Evolutionary conservation across 2,329 filamentous ascomycete genomes (phyloP), one percentile per base, ranked within the genome.

Genomic region (Dactylonectria estremocensis): DNA sequence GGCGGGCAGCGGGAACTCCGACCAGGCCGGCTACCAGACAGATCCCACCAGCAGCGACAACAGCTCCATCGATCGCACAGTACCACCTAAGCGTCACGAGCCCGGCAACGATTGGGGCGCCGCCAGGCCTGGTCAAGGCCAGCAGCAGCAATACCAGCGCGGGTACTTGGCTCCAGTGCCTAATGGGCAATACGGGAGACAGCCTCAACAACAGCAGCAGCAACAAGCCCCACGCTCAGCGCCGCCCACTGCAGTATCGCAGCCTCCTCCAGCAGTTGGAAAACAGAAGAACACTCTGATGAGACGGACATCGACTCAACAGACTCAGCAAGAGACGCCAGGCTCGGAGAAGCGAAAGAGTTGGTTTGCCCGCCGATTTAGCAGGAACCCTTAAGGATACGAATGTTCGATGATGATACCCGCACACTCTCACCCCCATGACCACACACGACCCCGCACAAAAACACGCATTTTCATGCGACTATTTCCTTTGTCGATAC

Each of bases 21-120:
- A 97, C 65, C 91, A 91, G 13, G 91, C 89, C 77, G 91, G 91
- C 63, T 95, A 96, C 80, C 91, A 92, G 71, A 97, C 94, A 67
- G 95, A 97, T 78, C 95, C 93, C 48, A 83, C 88, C 63, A 96
- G 93, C 83, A 97, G 95, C 77, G 93, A 97, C 78, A 97, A 97
- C 82, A 97, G 94, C 83, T 97, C 94, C 2, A 89, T 97, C 73
- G 94, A 97, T 78, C 91, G 94, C 69, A 84, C 91, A 24, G 88
- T 90, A 58, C 84, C 85, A 5, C 83, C 85, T 40, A 88, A 88
- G 74, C 87, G 85, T 64, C 77, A 76, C 31, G 87, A 90, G 55
- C 86, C 87, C 8, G 76, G 82, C 6, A 91, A 92, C 61, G 88
- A 87, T 69, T 93, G 93, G 74, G 92, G 92, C 57, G 91, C 91